Evolutionary conservation across 306 rosid genomes (phyloP), one percentile per base, ranked within the genome.

Genomic region (Aeschynomene evenia): DNA sequence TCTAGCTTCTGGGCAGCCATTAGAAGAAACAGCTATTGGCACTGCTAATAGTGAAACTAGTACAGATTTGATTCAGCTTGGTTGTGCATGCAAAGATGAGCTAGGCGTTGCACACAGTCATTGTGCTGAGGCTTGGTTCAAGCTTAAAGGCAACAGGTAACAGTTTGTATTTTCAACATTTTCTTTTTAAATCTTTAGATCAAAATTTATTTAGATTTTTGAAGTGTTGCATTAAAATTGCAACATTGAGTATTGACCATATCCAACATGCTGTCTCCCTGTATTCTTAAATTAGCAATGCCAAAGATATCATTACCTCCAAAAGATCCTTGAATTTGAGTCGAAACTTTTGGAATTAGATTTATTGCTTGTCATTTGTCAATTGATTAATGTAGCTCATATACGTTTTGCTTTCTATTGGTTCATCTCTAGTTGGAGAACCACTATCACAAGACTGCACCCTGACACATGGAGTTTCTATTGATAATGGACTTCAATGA

Each of bases 91-190:
- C 63, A 92, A 89, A 81, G 88, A 87, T 79, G 98, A 92, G 71
- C 85, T 92, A 21, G 95, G 98, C 21, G 77, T 85, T 70, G 82
- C 88, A 1, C 98, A 92, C 65, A 78, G 40, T 76, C 94, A 84
- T 59, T 92, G 98, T 63, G 98, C 98, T 4, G 96, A 89, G 85
- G 90, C 87, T 11, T 89, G 98, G 95, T 89, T 92, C 77, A 91
- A 79, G 85, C 80, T 89, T 28, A 87, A 79, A 78, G 98, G 96
- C 75, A 92, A 85, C 85, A 85, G 98, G 98, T 91, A 81, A 71
- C 6, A 66, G 13, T 63, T 68, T 49, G 71, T 59, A 26, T 45
- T 77, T 21, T 19, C 11, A 52, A 45, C 5, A 29, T 65, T 2
- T 40, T 31, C 50, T 73, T 52, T 19, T 40, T 16, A 62, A 33